These are phyloP conservation scores for Phlegmacium glaucopus DNA, from an alignment of 768 basidiomycete species.

Conservation along the genomic window DNA sequence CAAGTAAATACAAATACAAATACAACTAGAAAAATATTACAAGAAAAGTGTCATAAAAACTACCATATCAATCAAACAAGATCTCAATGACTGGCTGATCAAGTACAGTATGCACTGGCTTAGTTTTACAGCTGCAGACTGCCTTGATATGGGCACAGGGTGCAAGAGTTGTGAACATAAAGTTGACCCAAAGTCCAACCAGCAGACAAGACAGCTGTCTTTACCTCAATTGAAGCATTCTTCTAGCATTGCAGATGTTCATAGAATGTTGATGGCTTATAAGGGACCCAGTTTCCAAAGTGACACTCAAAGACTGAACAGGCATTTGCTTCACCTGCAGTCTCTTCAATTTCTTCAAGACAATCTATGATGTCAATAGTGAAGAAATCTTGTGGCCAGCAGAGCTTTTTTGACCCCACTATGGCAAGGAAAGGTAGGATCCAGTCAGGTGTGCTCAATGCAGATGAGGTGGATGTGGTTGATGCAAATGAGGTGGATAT, in stretches of 20 bases:
- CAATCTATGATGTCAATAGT: background rate
- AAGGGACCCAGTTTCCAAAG: background rate
- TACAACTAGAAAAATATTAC: background rate
- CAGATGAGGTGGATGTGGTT: background rate
- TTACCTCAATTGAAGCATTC: background rate
- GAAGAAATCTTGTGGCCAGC: background rate
- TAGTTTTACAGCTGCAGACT: background rate
- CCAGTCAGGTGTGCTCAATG: background rate
- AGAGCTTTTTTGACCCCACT: background rate
- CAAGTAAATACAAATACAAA: background rate
- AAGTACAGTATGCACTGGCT: too few species aligned
- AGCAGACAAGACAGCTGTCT: background rate
- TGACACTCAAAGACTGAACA: background rate
- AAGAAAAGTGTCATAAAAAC: too few species aligned
- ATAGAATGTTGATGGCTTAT: background rate
- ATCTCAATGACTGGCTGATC: too few species aligned
- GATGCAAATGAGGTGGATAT: background rate
- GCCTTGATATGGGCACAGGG: background rate
- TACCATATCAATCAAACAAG: too few species aligned
- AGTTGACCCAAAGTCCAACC: background rate
- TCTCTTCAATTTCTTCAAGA: background rate
- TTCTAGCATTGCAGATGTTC: background rate
- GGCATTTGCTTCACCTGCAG: background rate
- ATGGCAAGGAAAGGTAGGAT: background rate
- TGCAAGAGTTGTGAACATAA: background rate